Evolutionary conservation across 2,329 filamentous ascomycete species (phyloP).

Genomic region (Alternaria consortialis): DNA sequence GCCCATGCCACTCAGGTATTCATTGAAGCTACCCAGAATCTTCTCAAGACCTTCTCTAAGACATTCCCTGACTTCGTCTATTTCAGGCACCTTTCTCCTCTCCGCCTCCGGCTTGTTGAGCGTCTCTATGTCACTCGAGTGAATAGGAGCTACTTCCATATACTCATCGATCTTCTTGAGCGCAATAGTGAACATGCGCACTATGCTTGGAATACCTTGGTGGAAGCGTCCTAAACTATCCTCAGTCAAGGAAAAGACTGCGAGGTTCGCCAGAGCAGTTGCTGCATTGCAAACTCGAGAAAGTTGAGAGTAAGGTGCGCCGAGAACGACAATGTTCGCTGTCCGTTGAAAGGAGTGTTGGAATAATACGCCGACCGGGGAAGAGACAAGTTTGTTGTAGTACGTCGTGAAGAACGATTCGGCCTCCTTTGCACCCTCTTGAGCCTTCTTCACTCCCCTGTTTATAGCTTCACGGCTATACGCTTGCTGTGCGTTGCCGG

Average conservation of each 20-base stretch:
- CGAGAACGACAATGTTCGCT: conserved; percentile 73
- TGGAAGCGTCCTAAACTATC: conserved; percentile 90
- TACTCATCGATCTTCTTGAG: conserved; percentile 76
- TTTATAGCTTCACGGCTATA: conserved; percentile 47
- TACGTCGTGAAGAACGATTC: conserved; percentile 39
- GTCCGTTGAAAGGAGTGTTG: conserved; percentile 73
- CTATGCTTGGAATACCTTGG: conserved; percentile 76
- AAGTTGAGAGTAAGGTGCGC: conserved; percentile 73
- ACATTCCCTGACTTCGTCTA: conserved; percentile 73
- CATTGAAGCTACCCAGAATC: conserved; percentile 75
- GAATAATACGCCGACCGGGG: conserved; percentile 72
- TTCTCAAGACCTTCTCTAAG: conserved; percentile 71
- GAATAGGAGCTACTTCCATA: conserved; percentile 65
- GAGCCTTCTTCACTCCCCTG: conserved; percentile 45
- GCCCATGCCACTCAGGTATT: conserved; percentile 75
- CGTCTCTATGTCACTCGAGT: conserved; percentile 81
- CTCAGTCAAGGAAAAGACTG: conserved; percentile 77
- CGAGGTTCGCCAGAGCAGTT: conserved; percentile 73
- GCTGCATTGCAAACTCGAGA: conserved; percentile 61
- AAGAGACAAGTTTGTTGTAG: conserved; percentile 44
- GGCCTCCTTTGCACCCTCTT: conserved; percentile 39
- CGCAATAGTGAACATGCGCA: conserved; percentile 75
- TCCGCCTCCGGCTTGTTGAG: conserved; percentile 54
- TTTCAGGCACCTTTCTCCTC: conserved; percentile 64
- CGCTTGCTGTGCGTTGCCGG: conserved; percentile 47